Conservation (phyloP, 78 protist genomes). For the Capsaspora owczarzaki region DNA sequence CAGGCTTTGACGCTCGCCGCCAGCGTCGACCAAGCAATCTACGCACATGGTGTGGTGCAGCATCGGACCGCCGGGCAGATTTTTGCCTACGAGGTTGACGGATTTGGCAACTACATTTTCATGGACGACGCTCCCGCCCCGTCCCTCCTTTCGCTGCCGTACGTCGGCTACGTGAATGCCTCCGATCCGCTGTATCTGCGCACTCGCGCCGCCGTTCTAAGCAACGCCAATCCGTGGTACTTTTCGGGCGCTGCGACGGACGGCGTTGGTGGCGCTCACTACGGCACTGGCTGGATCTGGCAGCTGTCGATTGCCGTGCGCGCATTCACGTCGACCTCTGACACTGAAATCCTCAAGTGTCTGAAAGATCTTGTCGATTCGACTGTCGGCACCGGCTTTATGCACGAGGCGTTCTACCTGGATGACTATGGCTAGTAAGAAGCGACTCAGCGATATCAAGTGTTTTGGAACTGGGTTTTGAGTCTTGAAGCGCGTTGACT, state of each 20-base stretch:
- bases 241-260: constrained; percentile 23
- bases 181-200: constrained; percentile 1
- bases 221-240: constrained; percentile 27
- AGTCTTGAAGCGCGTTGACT: no score
- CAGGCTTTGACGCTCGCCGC: no score
- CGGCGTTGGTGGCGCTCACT: constrained; percentile 52
- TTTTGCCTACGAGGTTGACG: constrained; percentile 47
- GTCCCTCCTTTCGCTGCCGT: constrained; percentile 38
- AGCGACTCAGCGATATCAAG: no score
- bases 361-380: background rate
- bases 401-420: constrained; percentile 48
- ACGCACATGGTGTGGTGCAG: no score
- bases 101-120: constrained; percentile 22
- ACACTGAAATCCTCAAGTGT: constrained; percentile 18
- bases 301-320: constrained; percentile 40
- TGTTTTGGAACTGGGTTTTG: no score
- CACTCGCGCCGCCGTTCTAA: constrained; percentile 9
- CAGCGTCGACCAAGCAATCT: no score
- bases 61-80: no score
- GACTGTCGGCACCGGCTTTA: constrained; percentile 15
- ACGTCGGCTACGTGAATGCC: constrained; percentile 19
- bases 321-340: constrained; percentile 26
- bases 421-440: no score
- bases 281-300: constrained; percentile 28
- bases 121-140: constrained; percentile 56